A percentile compares a stretch with the other conserved stretches of the same genome.
Conservation (phyloP, 768 basidiomycete species). For the Lactarius sanguifluus region DNA sequence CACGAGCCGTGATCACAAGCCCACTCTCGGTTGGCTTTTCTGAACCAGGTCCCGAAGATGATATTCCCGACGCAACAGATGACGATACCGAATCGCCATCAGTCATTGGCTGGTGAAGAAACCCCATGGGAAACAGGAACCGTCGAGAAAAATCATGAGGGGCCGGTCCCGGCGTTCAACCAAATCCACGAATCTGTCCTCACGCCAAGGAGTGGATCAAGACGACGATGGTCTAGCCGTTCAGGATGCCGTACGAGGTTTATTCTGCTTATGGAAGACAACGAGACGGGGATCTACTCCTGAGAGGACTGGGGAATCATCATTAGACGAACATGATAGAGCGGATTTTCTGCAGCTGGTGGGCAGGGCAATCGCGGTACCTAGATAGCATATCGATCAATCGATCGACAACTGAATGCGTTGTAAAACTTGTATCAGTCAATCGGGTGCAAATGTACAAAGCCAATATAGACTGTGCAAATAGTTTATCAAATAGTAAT, state of each 20-base stretch:
- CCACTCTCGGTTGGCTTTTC: background rate
- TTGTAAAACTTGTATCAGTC: background rate
- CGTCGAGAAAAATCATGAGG: background rate
- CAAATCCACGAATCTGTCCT: background rate
- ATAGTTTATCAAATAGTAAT: background rate
- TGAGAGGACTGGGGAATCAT: background rate
- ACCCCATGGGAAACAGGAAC: background rate
- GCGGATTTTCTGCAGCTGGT: constrained; percentile 23
- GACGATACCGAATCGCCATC: constrained; percentile 22
- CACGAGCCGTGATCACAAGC: constrained; percentile 23
- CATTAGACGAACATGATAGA: constrained; percentile 17
- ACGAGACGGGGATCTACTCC: constrained; percentile 7
- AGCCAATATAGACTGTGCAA: background rate
- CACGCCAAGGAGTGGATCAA: background rate
- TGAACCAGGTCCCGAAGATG: constrained; percentile 11
- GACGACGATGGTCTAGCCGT: constrained; percentile 11
- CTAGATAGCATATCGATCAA: constrained; percentile 6
- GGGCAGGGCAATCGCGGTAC: constrained; percentile 12
- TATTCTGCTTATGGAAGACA: constrained; percentile 22
- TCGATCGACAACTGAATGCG: background rate
- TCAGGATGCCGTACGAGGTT: constrained; percentile 21
- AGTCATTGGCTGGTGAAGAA: constrained; percentile 4
- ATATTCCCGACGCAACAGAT: constrained; percentile 19
- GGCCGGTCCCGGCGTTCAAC: background rate
- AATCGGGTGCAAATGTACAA: background rate